Evolutionary conservation across 352 stramenopile genomes (phyloP).

Genomic region (Phytophthora tentaculata): DNA sequence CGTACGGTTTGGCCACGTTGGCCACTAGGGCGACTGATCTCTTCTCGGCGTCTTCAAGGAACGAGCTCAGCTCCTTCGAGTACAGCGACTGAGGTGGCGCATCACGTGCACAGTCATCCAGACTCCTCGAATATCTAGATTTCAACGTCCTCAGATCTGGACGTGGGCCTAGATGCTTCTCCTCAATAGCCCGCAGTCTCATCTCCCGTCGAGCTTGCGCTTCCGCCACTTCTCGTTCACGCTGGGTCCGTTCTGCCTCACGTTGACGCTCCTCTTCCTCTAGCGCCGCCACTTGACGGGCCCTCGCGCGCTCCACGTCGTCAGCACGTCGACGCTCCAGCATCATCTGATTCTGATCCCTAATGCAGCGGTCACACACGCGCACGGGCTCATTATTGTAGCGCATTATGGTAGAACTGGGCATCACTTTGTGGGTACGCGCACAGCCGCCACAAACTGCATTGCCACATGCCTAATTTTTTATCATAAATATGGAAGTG

Average conservation of each 20-base stretch:
- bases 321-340: constrained; percentile 70
- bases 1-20: constrained; percentile 44
- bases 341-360: constrained; percentile 78
- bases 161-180: constrained; percentile 63
- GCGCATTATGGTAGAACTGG: constrained; percentile 61
- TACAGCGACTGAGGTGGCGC: constrained; percentile 34
- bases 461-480: constrained; percentile 72
- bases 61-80: constrained; percentile 54
- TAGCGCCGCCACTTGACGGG: constrained; percentile 69
- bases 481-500: not conserved
- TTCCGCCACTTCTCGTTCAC: constrained; percentile 57
- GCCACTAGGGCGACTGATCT: constrained; percentile 52
- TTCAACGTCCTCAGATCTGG: constrained; percentile 52
- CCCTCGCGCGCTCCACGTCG: constrained; percentile 75
- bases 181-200: constrained; percentile 55
- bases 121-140: constrained; percentile 44
- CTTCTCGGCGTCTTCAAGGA: constrained; percentile 69
- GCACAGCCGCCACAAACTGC: constrained; percentile 80
- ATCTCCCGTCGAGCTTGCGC: constrained; percentile 53
- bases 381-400: constrained; percentile 84
- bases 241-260: constrained; percentile 52
- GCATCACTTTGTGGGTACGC: constrained; percentile 80
- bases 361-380: constrained; percentile 82
- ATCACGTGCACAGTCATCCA: constrained; percentile 56
- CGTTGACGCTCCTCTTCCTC: constrained; percentile 74